Percentiles rank a stretch among this genome's conserved stretches.
These are phyloP conservation scores for Lecanosticta acicola DNA, from an alignment of 2,329 filamentous ascomycete genomes.

Conservation along the genomic window DNA sequence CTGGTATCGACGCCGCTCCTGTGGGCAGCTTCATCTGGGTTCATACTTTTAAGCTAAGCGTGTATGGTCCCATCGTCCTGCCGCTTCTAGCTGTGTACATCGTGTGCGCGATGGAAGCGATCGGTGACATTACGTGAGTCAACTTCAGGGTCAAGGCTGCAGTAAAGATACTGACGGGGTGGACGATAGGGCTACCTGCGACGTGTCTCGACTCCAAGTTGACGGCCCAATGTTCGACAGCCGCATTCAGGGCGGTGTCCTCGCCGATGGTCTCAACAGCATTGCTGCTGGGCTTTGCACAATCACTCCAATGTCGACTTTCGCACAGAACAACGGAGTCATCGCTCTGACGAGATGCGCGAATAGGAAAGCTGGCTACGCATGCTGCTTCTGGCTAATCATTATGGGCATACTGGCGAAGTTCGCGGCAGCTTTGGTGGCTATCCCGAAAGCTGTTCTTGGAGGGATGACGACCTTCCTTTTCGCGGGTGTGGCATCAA, in stretches of 20 bases:
- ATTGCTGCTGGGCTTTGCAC: slow-evolving; percentile 70
- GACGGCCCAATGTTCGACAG: slow-evolving; percentile 67
- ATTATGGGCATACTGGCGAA: slow-evolving; percentile 80
- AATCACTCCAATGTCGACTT: slow-evolving; percentile 72
- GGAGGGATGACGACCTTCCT: slow-evolving; percentile 65
- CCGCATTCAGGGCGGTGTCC: slow-evolving; percentile 70
- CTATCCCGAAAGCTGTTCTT: slow-evolving; percentile 57
- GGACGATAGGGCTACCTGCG: slow-evolving; percentile 74
- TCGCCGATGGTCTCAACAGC: slow-evolving; percentile 66
- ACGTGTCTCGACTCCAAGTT: slow-evolving; percentile 70
- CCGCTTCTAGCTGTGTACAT: slow-evolving; percentile 60
- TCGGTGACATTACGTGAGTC: slow-evolving; percentile 46
- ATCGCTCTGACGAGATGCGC: slow-evolving; percentile 77
- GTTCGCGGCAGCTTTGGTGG: slow-evolving; percentile 71
- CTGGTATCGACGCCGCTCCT: slow-evolving; percentile 65
- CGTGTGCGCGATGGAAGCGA: slow-evolving; percentile 71
- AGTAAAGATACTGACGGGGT: no score
- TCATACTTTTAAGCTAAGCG: slow-evolving; percentile 64
- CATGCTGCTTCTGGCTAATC: slow-evolving; percentile 69
- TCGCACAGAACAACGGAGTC: slow-evolving; percentile 80
- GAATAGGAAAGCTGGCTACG: slow-evolving; percentile 74
- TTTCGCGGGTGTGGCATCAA: slow-evolving; percentile 69
- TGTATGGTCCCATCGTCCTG: slow-evolving; percentile 69
- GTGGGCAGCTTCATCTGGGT: slow-evolving; percentile 73
- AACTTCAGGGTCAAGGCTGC: no score